Evolutionary conservation across 1,284 basidiomycete genomes (phyloP).

Genomic region (Mycosarcoma mackinlayi): DNA sequence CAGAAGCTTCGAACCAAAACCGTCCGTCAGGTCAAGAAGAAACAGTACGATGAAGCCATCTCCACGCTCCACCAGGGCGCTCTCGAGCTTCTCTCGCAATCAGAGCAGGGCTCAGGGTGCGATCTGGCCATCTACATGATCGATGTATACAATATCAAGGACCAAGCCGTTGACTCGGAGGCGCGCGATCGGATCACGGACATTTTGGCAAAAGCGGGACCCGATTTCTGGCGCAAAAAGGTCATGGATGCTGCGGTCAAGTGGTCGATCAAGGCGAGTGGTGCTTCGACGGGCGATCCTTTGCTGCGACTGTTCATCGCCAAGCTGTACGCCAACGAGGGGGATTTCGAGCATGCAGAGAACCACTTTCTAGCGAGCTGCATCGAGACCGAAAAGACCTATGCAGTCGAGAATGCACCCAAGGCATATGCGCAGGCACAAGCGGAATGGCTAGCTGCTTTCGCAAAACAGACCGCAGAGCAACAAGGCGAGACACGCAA

Average conservation of each 20-base stretch:
- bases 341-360: constrained; percentile 50
- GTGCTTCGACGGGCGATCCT: constrained; percentile 55
- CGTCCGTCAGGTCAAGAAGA: constrained; percentile 65
- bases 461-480: constrained; percentile 31
- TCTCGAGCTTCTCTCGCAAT: constrained; percentile 52
- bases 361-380: constrained; percentile 53
- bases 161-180: constrained; percentile 39
- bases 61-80: constrained; percentile 56
- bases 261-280: constrained; percentile 52
- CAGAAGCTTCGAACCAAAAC: constrained; percentile 67
- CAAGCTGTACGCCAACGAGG: constrained; percentile 53
- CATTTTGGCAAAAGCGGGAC: constrained; percentile 47
- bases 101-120: constrained; percentile 65
- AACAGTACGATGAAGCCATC: constrained; percentile 64
- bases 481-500: constrained; percentile 35
- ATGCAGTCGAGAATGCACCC: constrained; percentile 36
- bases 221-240: constrained; percentile 67
- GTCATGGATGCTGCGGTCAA: constrained; percentile 63
- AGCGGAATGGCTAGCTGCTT: constrained; percentile 54
- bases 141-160: constrained; percentile 58
- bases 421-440: constrained; percentile 52
- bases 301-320: constrained; percentile 56
- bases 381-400: constrained; percentile 29
- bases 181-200: constrained; percentile 51
- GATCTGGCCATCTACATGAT: constrained; percentile 66